Evolutionary conservation across 352 stramenopile species (phyloP).

Genomic region (Peronosclerospora sorghi): DNA sequence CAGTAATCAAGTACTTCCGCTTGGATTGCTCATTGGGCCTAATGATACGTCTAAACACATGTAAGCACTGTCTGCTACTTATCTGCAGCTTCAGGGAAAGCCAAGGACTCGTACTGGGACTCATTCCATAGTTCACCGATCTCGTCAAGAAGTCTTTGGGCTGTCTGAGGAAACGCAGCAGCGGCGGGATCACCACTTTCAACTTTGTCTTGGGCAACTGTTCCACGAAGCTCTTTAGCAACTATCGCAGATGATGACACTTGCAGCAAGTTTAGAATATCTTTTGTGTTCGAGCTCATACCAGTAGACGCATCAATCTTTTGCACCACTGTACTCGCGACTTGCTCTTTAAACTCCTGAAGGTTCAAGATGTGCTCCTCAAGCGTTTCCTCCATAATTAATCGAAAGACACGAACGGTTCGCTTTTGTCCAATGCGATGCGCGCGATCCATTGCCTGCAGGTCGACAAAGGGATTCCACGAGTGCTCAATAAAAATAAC

Average conservation of each 20-base stretch:
- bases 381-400: conserved; percentile 62
- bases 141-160: conserved; percentile 43
- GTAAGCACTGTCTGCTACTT: conserved; percentile 1
- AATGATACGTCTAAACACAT: background rate
- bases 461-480: conserved; percentile 95
- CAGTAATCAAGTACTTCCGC: conserved; percentile 12
- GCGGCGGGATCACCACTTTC: conserved; percentile 3
- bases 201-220: background rate
- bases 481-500: conserved; percentile 97
- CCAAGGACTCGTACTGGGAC: conserved; percentile 66
- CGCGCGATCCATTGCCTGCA: conserved; percentile 86
- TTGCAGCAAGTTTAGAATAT: conserved; percentile 50
- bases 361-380: conserved; percentile 77
- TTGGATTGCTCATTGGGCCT: background rate
- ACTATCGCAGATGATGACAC: conserved; percentile 34
- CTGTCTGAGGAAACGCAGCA: conserved; percentile 13
- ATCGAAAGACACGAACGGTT: conserved; percentile 63
- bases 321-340: conserved; percentile 53
- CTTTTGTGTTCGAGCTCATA: conserved; percentile 55
- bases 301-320: conserved; percentile 36
- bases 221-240: conserved; percentile 18
- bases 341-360: conserved; percentile 67
- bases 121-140: conserved; percentile 75
- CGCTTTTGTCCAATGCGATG: conserved; percentile 68
- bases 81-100: conserved; percentile 27